Evolutionary conservation across 805 yeast species (phyloP), one percentile per base, ranked within the genome.

Genomic region (Cephaloascus fragrans): DNA sequence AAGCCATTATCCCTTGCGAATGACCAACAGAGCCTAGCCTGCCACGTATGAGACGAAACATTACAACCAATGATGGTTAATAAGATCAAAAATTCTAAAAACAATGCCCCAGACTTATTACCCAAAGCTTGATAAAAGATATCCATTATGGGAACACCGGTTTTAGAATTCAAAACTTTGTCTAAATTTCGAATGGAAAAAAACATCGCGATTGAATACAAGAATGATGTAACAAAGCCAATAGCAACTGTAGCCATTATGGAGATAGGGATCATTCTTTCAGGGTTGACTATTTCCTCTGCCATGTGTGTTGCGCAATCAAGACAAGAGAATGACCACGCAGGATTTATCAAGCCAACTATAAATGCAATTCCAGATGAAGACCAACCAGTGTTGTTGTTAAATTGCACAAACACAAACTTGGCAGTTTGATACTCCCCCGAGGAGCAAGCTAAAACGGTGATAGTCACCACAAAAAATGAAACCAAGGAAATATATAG

Each of bases 261-360:
- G 15, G 66, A 66, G 42, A 56, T 60, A 10, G 69, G 69, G 35
- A 64, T 61, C 41, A 58, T 61, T 16, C 56, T 51, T 49, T 57
- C 59, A n/a, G 70, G 64, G 33, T 50, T 52, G 29, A 50, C 47
- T 19, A 62, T 59, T 49, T 61, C 69, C 51, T 64, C 69, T 31
- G 64, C 66, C 52, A 64, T 55, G 43, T 64, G 70, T 19, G 66
- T 53, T n/a, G 69, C 68, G 18, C 61, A 54, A 48, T 64, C 70
- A 32, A 64, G 56, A 46, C 69, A 63, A 35, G 60, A 51, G 46
- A 64, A 64, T 14, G 61, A 49, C 66, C 66, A 62, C 39, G 54
- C 53, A 2, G 66, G 66, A 45, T 60, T 61, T 39, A 61, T 53
- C 39, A 61, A 51, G n/a, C 66, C 65, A 19, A 61, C 58, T 38